These are phyloP conservation scores for Teratosphaeria nubilosa DNA, from an alignment of 2,329 filamentous ascomycete species.

Conservation along the genomic window DNA sequence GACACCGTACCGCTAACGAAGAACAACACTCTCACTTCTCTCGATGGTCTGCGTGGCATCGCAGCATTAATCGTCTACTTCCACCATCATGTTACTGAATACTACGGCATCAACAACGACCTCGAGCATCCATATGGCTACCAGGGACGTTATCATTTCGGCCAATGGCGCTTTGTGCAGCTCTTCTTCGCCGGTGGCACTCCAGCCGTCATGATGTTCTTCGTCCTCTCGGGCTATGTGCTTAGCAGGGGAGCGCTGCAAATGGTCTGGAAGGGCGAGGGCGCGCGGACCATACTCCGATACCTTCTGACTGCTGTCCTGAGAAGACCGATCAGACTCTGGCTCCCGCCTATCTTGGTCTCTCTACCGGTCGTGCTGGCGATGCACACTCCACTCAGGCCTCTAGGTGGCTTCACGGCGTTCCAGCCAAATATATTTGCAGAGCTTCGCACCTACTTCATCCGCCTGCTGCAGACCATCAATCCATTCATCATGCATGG, in stretches of 20 bases:
- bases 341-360: constrained; percentile 41
- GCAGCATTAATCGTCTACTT: not conserved
- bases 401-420: constrained; percentile 10
- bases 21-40: not conserved
- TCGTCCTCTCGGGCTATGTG: constrained; percentile 43
- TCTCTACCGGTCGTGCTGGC: constrained; percentile 43
- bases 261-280: not conserved
- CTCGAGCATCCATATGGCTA: not conserved
- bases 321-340: constrained; percentile 37
- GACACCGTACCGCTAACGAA: not conserved
- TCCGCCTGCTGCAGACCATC: not conserved
- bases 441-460: not conserved
- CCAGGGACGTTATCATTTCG: not conserved
- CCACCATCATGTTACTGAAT: not conserved
- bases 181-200: constrained; percentile 52
- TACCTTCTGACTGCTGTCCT: constrained; percentile 32
- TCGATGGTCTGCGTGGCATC: not conserved
- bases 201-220: constrained; percentile 44
- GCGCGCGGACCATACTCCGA: not conserved
- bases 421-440: constrained; percentile 1
- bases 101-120: not conserved
- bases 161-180: constrained; percentile 46
- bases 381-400: constrained; percentile 39
- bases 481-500: constrained; percentile 27
- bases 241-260: constrained; percentile 28